Percentiles rank a stretch among this genome's conserved stretches.
These are phyloP conservation scores for Posidonia australis DNA, from an alignment of 106 monocot genomes.

Conservation along the genomic window DNA sequence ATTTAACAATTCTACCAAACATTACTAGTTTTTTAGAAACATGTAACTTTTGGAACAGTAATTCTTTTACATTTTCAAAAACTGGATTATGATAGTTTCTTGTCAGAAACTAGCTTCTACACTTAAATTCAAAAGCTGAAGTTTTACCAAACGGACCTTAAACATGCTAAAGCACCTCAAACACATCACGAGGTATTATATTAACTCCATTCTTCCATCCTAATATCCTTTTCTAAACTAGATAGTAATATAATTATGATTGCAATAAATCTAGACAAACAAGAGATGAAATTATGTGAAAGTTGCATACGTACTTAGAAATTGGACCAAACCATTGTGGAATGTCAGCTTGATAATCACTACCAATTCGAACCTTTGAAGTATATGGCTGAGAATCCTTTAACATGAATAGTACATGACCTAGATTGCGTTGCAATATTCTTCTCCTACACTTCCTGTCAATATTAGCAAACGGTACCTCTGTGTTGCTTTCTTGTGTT, in stretches of 20 bases:
- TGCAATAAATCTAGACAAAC: background rate
- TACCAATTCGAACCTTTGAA: conserved; percentile 47
- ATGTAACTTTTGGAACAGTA: no score
- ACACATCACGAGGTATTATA: no score
- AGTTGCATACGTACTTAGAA: conserved; percentile 33
- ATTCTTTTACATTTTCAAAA: no score
- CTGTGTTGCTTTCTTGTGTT: conserved; percentile 2
- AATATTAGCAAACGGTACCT: conserved; percentile 9
- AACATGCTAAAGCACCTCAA: no score
- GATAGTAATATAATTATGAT: background rate
- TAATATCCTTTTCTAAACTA: background rate
- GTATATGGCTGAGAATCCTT: conserved; percentile 23
- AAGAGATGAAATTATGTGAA: background rate
- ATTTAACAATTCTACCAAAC: no score
- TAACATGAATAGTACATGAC: conserved; percentile 46
- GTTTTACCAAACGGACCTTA: no score
- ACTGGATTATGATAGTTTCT: no score
- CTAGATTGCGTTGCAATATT: conserved; percentile 7
- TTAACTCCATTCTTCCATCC: no score
- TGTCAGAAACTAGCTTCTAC: no score
- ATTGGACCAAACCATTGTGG: conserved; percentile 39
- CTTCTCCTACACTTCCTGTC: conserved; percentile 4
- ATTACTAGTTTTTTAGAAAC: no score
- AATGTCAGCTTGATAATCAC: conserved; percentile 57
- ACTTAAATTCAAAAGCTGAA: no score